Conservation (phyloP, 2,329 filamentous ascomycete genomes). For the Lasiodiplodia sp. region DNA sequence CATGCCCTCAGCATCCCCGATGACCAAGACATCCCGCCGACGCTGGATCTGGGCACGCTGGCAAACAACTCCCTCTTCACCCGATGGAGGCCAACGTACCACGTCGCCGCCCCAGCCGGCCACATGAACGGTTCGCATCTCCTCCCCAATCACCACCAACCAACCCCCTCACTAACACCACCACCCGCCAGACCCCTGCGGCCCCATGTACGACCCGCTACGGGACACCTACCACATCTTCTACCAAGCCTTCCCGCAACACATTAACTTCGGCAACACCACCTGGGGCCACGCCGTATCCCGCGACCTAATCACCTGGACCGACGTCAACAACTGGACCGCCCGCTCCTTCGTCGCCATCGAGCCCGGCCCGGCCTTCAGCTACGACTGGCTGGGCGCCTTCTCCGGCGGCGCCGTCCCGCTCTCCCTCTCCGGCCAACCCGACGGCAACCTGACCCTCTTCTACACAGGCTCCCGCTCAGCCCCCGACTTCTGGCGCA, state of each 20-base stretch:
- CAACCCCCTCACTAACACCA: constrained; percentile 38
- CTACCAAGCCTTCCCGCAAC: constrained; percentile 60
- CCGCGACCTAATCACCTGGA: constrained; percentile 50
- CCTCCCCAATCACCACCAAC: constrained; percentile 1
- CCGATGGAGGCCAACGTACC: constrained; percentile 55
- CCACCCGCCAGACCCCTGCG: constrained; percentile 53
- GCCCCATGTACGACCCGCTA: constrained; percentile 57
- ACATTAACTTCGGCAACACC: constrained; percentile 53
- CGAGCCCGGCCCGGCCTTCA: constrained; percentile 49
- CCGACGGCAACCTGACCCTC: constrained; percentile 54
- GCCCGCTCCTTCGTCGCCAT: constrained; percentile 38
- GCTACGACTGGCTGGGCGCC: constrained; percentile 60
- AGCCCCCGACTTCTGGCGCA: constrained; percentile 54
- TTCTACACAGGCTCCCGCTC: constrained; percentile 58
- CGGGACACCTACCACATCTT: constrained; percentile 60
- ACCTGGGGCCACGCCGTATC: constrained; percentile 61
- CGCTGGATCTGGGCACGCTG: constrained; percentile 31
- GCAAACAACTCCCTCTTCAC: constrained; percentile 59
- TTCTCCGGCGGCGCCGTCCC: constrained; percentile 61
- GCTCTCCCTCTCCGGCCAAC: constrained; percentile 55
- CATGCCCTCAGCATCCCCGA: constrained; percentile 1
- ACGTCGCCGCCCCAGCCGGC: constrained; percentile 56
- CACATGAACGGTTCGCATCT: constrained; percentile 52
- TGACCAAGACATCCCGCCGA: constrained; percentile 15
- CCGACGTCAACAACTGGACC: too few species aligned